A percentile compares a stretch with the other conserved stretches of the same genome.
Evolutionary conservation across 1,284 basidiomycete genomes (phyloP).

Genomic region (Ustilago crameri): DNA sequence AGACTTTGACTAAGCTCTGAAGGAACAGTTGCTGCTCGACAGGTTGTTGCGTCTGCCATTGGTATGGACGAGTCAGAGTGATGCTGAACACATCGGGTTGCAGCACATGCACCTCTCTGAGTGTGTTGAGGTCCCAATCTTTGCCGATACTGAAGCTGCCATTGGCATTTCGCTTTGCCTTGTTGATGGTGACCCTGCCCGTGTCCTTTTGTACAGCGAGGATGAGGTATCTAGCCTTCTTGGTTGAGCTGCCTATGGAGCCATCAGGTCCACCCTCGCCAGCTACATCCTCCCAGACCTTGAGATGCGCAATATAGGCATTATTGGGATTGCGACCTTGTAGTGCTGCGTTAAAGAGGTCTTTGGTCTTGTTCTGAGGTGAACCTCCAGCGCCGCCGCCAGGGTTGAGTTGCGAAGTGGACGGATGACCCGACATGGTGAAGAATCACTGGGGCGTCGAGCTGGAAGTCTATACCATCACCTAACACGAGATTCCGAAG

Average conservation of each 20-base stretch:
- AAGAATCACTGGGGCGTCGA: not conserved
- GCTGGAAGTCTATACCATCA: not conserved
- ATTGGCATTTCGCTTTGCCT: constrained; percentile 94
- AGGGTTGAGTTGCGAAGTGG: constrained; percentile 19
- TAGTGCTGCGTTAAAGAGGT: constrained; percentile 62
- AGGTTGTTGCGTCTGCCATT: constrained; percentile 63
- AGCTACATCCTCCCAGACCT: constrained; percentile 62
- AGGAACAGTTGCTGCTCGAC: constrained; percentile 61
- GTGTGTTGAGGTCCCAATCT: constrained; percentile 88
- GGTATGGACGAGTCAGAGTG: constrained; percentile 58
- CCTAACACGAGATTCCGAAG: not conserved
- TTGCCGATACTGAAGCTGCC: constrained; percentile 96
- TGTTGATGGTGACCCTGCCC: constrained; percentile 72
- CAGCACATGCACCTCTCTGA: constrained; percentile 81
- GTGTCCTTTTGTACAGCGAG: constrained; percentile 56
- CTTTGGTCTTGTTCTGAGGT: constrained; percentile 45
- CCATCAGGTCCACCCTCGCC: constrained; percentile 22
- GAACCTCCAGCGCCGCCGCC: constrained; percentile 9
- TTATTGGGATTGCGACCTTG: constrained; percentile 54
- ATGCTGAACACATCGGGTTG: constrained; percentile 61
- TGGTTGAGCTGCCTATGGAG: constrained; percentile 5
- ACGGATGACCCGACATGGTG: constrained; percentile 26
- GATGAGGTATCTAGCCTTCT: constrained; percentile 65
- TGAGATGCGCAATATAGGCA: constrained; percentile 65
- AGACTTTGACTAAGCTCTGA: constrained; percentile 56